phyloP scores from a whole-genome alignment of 176 grass and related monocot genomes.

The Stipa capillata region DNA sequence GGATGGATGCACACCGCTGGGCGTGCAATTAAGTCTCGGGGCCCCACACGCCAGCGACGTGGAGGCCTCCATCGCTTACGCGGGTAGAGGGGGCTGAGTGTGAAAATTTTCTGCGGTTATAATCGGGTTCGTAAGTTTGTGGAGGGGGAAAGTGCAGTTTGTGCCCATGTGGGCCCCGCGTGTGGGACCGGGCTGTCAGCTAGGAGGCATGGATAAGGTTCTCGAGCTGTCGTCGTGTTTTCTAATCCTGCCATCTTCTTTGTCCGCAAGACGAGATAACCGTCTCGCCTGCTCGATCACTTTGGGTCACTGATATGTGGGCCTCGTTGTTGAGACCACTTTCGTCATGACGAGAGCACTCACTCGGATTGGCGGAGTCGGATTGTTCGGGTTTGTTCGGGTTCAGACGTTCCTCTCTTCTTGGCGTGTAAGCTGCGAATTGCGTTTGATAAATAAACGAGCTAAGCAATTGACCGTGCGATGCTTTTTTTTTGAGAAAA shows the following conservation, averaged over 20 bases:
- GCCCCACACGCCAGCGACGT: neutral
- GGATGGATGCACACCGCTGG: neutral
- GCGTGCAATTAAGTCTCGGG: neutral
- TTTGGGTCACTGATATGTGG: neutral
- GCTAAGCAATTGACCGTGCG: no score
- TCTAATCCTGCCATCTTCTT: constrained; percentile 9
- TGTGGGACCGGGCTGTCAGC: neutral
- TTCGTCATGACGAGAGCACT: neutral
- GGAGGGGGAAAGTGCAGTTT: neutral
- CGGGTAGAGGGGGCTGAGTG: neutral
- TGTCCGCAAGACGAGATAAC: neutral
- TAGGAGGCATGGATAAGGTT: neutral
- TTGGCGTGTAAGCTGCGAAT: no score
- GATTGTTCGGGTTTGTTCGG: no score
- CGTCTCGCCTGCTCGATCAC: neutral
- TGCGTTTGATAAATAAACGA: no score
- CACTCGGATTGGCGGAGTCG: neutral
- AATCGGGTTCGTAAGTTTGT: no score
- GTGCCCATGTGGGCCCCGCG: neutral
- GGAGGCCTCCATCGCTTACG: neutral
- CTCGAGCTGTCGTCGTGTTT: neutral
- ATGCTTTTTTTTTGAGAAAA: no score
- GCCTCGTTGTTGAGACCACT: neutral
- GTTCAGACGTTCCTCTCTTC: neutral
- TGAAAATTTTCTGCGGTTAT: neutral